These are phyloP conservation scores for Eucalyptus sp. DNA, from an alignment of 345 rosid genomes.

Conservation along the genomic window DNA sequence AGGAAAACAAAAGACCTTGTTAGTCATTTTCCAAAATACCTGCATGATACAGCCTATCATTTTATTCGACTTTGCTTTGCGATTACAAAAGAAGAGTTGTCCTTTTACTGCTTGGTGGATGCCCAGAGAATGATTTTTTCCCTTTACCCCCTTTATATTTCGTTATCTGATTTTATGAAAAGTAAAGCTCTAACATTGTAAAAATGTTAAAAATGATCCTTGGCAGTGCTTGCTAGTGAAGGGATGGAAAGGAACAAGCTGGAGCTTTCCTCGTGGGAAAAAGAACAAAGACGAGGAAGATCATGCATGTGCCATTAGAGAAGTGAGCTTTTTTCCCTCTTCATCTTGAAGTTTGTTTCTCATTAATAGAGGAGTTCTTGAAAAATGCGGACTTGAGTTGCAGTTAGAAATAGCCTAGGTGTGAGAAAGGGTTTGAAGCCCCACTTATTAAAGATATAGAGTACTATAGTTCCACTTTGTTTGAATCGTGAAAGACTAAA, in stretches of 20 bases:
- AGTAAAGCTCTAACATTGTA: background rate
- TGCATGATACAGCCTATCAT: background rate
- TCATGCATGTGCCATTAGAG: conserved; percentile 90
- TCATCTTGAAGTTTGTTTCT: background rate
- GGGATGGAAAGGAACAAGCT: conserved; percentile 99
- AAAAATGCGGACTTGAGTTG: background rate
- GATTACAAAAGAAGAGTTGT: background rate
- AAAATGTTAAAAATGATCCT: background rate
- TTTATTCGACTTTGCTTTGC: background rate
- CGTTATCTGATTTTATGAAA: background rate
- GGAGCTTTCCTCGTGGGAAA: conserved; percentile 99
- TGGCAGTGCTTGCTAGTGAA: conserved; percentile 75
- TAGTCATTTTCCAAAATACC: background rate
- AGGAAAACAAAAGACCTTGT: background rate
- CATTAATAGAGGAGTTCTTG: background rate
- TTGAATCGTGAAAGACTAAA: background rate
- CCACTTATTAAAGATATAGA: background rate
- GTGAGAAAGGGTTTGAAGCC: background rate
- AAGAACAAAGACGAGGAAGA: conserved; percentile 99
- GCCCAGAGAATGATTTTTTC: background rate
- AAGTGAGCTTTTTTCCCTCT: conserved; percentile 32
- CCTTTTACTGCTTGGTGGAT: background rate
- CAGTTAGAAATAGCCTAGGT: background rate
- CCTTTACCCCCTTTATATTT: background rate
- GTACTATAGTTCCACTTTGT: background rate